Percentiles rank a stretch among this genome's conserved stretches.
Conservation (phyloP, 768 basidiomycete species). For the Mycena galericulata region DNA sequence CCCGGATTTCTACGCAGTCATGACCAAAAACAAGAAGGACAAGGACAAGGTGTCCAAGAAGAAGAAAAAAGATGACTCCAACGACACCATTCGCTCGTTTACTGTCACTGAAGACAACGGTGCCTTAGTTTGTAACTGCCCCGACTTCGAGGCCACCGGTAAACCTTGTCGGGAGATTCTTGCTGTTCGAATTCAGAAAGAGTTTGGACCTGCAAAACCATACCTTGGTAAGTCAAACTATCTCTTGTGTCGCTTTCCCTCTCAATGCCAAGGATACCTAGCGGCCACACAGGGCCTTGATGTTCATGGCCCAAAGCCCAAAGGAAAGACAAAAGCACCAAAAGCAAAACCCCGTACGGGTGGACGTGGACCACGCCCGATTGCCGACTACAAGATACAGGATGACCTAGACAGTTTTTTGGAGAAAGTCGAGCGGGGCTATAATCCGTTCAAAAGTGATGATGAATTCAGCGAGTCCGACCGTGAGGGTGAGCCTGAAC, state of each 20-base stretch:
- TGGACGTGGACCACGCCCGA: background rate
- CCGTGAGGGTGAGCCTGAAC: background rate
- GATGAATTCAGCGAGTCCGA: background rate
- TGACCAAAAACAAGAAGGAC: background rate
- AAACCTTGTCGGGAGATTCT: background rate
- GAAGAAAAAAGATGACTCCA: background rate
- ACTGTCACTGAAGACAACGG: constrained; percentile 7
- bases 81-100: background rate
- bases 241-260: background rate
- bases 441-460: background rate
- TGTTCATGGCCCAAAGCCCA: background rate
- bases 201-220: constrained; percentile 2
- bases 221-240: background rate
- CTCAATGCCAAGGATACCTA: background rate
- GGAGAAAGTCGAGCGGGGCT: background rate
- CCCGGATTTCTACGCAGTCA: too few relatives aligned
- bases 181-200: background rate
- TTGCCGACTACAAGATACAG: background rate
- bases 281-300: background rate
- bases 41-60: background rate
- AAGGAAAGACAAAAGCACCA: background rate
- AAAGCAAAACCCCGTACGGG: too few relatives aligned
- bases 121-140: background rate
- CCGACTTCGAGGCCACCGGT: background rate
- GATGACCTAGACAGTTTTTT: background rate